Evolutionary conservation across 2,329 filamentous ascomycete genomes (phyloP), one percentile per base, ranked within the genome.

Genomic region (Raffaelea ambrosiae): DNA sequence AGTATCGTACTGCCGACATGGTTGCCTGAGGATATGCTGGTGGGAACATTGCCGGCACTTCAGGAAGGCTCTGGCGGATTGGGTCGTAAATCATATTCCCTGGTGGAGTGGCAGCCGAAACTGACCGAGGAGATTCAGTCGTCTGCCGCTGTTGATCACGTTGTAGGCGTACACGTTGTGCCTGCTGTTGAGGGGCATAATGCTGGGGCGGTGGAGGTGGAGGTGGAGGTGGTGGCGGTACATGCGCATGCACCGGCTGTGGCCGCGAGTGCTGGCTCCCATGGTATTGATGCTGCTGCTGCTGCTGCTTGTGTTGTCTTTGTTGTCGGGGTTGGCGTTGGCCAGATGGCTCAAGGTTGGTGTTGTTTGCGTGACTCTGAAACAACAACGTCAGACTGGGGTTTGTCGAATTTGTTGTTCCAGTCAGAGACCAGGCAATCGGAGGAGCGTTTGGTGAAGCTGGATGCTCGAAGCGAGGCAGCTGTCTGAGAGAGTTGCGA

Each of bases 361-460:
- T 29, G 13, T 3, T 54, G 57, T 59, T 58, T 21, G 36, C 57
- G 48, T 48, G 73, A 55, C 77, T 81, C 51, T 86, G 82, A 60
- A 88, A 94, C 59, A 94, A 78, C 48, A 91, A 76, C 1, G 88
- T 90, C 4, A 95, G 69, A 59, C 87, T 93, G 0, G 88, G 88
- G 53, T 82, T 89, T 1, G 87, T 84, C 3, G 87, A 93, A 58
- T 94, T 88, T 47, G 87, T 89, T 2, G 84, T 91, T 14, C 88
- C 88, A 0, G 88, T 88, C n/a, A 95, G 67, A 8, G 87, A 89
- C 84, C 86, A 94, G 1, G 87, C 88, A 50, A 94, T 87, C 1
- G 69, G 71, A 9, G 69, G 67, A 36, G 69, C 66, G 44, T 71
- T 73, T 1, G 77, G 76, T 0, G 75, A 76, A 0, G 70, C 59